Evolutionary conservation across 1,284 basidiomycete genomes (phyloP).

Genomic region (Heterobasidion occidentale): DNA sequence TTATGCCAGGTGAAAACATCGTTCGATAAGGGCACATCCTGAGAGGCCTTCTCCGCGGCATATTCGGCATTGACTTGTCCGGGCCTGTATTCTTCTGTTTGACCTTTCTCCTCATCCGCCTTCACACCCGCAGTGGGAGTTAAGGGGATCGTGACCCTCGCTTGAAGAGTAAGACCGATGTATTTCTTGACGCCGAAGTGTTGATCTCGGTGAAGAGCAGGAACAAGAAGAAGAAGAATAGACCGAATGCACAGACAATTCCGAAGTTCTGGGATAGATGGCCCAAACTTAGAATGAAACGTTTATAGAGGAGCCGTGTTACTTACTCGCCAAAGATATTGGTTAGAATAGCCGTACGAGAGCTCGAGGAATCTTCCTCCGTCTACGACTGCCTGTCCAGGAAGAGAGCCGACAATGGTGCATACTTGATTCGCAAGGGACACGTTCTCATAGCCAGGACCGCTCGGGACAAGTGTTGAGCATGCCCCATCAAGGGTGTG

Average conservation of each 20-base stretch:
- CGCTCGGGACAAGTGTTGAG: slow-evolving; percentile 33
- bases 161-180: slow-evolving; percentile 34
- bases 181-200: slow-evolving; percentile 21
- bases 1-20: slow-evolving; percentile 61
- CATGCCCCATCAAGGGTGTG: slow-evolving; percentile 34
- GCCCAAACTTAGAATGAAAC: slow-evolving; percentile 3
- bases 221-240: slow-evolving; percentile 38
- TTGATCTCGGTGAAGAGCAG: slow-evolving; percentile 45
- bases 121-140: not conserved
- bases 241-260: slow-evolving; percentile 42
- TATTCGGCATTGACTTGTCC: not conserved
- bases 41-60: not conserved
- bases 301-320: not conserved
- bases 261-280: slow-evolving; percentile 38
- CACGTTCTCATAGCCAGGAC: slow-evolving; percentile 47
- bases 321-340: slow-evolving; percentile 62
- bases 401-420: slow-evolving; percentile 43
- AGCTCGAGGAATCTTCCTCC: slow-evolving; percentile 48
- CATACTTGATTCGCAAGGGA: slow-evolving; percentile 52
- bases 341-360: slow-evolving; percentile 55
- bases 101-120: slow-evolving; percentile 14
- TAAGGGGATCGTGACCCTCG: slow-evolving; percentile 20
- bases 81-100: not conserved
- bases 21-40: slow-evolving; percentile 15
- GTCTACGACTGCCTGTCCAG: slow-evolving; percentile 38